A percentile compares a stretch with the other conserved stretches of the same genome.
Conservation (phyloP, 2,329 filamentous ascomycete genomes). For the Exophiala lecanii-corni region DNA sequence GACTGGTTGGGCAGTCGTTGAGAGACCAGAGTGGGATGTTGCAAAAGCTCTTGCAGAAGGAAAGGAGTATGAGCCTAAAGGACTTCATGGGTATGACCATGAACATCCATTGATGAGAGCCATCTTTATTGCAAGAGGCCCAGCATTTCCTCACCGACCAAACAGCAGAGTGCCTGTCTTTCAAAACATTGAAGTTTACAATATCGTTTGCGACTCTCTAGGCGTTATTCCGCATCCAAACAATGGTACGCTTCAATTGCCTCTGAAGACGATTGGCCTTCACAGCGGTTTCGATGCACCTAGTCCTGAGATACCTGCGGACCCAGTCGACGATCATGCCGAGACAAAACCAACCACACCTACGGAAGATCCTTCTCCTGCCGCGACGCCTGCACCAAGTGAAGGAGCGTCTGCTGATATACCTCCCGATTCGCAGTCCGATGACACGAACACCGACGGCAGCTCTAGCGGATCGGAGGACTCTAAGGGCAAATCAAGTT, state of each 20-base stretch:
- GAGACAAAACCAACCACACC: background rate
- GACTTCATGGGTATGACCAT: slow-evolving; percentile 92
- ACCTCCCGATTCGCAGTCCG: slow-evolving; percentile 2
- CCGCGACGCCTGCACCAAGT: background rate
- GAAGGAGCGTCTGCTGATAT: background rate
- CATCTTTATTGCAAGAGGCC: slow-evolving; percentile 87
- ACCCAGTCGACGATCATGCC: slow-evolving; percentile 11
- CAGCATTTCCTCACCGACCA: slow-evolving; percentile 80
- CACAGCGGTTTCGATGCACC: slow-evolving; percentile 40
- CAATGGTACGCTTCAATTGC: slow-evolving; percentile 70
- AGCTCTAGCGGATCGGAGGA: background rate
- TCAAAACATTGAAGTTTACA: slow-evolving; percentile 94
- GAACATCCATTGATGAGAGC: slow-evolving; percentile 93
- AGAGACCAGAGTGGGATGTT: slow-evolving; percentile 72
- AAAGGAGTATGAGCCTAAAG: slow-evolving; percentile 69
- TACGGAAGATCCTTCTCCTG: slow-evolving; percentile 4
- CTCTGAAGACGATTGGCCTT: slow-evolving; percentile 41
- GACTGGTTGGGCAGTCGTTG: slow-evolving; percentile 87
- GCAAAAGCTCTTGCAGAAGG: slow-evolving; percentile 60
- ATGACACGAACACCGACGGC: background rate
- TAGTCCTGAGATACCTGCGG: slow-evolving; percentile 13
- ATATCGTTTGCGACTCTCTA: slow-evolving; percentile 85
- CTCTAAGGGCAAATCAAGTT: slow-evolving; percentile 9
- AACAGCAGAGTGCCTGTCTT: slow-evolving; percentile 77
- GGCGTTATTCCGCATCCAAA: slow-evolving; percentile 69